Evolutionary conservation across 1,139 yeast genomes (phyloP).

Genomic region (Yamadazyma atmosphaerica): DNA sequence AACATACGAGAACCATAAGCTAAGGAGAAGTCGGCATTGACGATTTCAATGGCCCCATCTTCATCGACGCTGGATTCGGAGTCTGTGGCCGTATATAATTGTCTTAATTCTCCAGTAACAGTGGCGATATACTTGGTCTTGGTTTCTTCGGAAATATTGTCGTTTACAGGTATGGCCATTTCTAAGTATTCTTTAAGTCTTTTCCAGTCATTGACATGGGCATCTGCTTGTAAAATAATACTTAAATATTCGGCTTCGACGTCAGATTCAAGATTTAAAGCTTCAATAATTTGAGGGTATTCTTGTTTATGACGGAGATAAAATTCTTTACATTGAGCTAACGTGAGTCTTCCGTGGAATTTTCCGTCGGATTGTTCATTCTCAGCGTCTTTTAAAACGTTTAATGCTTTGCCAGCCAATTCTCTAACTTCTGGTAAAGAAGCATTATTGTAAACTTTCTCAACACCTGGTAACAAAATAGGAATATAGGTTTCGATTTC

Average conservation of each 20-base stretch:
- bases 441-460: slow-evolving; percentile 85
- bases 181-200: slow-evolving; percentile 59
- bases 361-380: slow-evolving; percentile 62
- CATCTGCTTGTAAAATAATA: slow-evolving; percentile 62
- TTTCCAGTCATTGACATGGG: slow-evolving; percentile 91
- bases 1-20: slow-evolving; percentile 99
- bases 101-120: slow-evolving; percentile 58
- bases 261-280: slow-evolving; percentile 25
- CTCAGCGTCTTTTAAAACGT: slow-evolving; percentile 81
- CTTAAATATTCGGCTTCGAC: slow-evolving; percentile 51
- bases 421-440: slow-evolving; percentile 97
- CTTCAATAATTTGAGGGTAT: slow-evolving; percentile 20
- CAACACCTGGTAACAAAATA: slow-evolving; percentile 81
- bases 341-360: slow-evolving; percentile 72
- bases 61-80: slow-evolving; percentile 58
- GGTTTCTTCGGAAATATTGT: slow-evolving; percentile 32
- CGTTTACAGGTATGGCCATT: slow-evolving; percentile 39
- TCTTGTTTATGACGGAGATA: slow-evolving; percentile 35
- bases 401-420: slow-evolving; percentile 81
- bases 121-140: slow-evolving; percentile 43
- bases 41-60: slow-evolving; percentile 69
- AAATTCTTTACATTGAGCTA: slow-evolving; percentile 53
- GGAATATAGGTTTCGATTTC: slow-evolving; percentile 92
- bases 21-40: slow-evolving; percentile 89
- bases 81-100: slow-evolving; percentile 60